Evolutionary conservation across 805 yeast genomes (phyloP), one percentile per base, ranked within the genome.

Genomic region (Gaillardinia entomophila): DNA sequence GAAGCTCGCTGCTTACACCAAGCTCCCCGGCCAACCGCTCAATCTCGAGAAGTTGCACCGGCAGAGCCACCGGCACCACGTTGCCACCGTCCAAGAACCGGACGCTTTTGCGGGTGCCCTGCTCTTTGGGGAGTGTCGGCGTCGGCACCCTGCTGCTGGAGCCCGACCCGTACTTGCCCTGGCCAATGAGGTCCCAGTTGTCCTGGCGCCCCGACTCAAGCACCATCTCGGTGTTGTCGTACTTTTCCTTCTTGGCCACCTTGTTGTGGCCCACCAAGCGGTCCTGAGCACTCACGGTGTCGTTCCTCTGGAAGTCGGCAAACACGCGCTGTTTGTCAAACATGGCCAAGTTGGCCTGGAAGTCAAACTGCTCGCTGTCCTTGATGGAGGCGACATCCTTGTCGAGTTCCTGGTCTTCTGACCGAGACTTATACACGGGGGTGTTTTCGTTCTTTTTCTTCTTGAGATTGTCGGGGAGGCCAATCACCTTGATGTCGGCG

Each of bases 321-420:
- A 89, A 82, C 3, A 88, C 90, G 4, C 79, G 68, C 37, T 69
- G 64, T 55, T 89, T 89, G 55, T 89, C 92, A 49, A 89, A 89
- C 66, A 79, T 77, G 16, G 80, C 80, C 41, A 89, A 67, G 50
- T 83, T 85, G 11, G 85, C 79, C 34, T 77, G 85, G 56, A 89
- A 89, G 54, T 89, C 96, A 57, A 89, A 89, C n/a, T n/a, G n/a
- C 41, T 87, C 96, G 15, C 65, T 70, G 34, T 68, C 53, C 42
- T 75, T 67, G 52, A 75, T 69, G 37, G 64, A 59, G 28, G 35
- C 59, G 43, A 76, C 68, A 36, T 71, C 75, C 11, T 42, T 39
- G 26, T 67, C 75, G 6, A 53, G 37, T 12, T 55, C 49, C 6
- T 62, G 60, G 32, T 55, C 60, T 30, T 58, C 64, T n/a, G n/a